Conservation (phyloP, 768 basidiomycete genomes). For the Asterophora lycoperdoides region DNA sequence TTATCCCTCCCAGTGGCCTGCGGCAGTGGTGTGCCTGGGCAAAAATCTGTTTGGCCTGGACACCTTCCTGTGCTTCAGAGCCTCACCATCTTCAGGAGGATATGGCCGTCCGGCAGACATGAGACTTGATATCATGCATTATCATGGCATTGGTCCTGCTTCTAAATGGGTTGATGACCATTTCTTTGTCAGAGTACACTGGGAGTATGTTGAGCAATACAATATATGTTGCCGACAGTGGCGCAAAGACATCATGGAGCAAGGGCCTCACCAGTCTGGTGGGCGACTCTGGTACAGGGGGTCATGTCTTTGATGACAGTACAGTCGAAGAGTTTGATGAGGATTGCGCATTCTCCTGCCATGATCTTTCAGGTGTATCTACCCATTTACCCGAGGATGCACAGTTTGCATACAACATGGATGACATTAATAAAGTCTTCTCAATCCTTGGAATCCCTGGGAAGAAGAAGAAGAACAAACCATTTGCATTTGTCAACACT, state of each 20-base stretch:
- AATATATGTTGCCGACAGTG: slow-evolving; percentile 4
- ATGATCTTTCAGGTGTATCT: slow-evolving; percentile 19
- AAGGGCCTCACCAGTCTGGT: not conserved
- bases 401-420: slow-evolving; percentile 14
- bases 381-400: slow-evolving; percentile 13
- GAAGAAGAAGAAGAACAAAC: slow-evolving; percentile 2
- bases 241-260: slow-evolving; percentile 3
- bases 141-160: slow-evolving; percentile 14
- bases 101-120: slow-evolving; percentile 18
- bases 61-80: not conserved
- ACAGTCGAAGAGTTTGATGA: slow-evolving; percentile 27
- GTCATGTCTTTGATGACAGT: slow-evolving; percentile 7
- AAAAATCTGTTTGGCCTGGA: not conserved
- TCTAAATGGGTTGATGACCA: slow-evolving; percentile 23
- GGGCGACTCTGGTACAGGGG: slow-evolving; percentile 20
- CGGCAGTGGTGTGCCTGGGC: not conserved
- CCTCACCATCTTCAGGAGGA: not conserved
- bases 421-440: slow-evolving; percentile 27
- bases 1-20: not conserved
- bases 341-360: slow-evolving; percentile 13
- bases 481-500: not conserved
- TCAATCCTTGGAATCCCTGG: slow-evolving; percentile 3
- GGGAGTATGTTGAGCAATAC: slow-evolving; percentile 18
- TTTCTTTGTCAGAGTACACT: slow-evolving; percentile 16
- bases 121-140: slow-evolving; percentile 9